Conservation (phyloP, 108 stramenopile genomes). For the Nitzschia inconspicua region DNA sequence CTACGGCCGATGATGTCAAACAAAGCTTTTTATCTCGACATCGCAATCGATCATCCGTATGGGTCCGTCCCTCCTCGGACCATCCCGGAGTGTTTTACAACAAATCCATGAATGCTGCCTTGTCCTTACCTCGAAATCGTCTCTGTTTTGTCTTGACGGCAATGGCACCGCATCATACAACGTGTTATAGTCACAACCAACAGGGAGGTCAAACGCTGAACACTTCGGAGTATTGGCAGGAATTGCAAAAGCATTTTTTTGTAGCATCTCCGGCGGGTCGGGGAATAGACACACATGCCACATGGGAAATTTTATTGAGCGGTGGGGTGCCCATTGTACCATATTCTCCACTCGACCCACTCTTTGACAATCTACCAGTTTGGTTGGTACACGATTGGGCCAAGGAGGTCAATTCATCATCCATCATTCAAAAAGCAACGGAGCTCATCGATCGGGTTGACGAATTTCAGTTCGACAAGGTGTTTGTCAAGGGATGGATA, state of each 20-base stretch:
- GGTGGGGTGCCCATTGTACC: constrained; percentile 1
- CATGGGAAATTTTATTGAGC: constrained; percentile 1
- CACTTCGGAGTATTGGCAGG: constrained; percentile 44
- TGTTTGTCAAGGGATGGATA: too few relatives aligned
- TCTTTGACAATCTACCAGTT: background rate
- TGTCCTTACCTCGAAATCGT: background rate
- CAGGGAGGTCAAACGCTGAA: too few relatives aligned
- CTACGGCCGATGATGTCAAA: background rate
- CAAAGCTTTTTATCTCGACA: background rate
- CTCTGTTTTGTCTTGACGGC: background rate
- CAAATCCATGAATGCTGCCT: background rate
- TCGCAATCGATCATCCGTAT: too few relatives aligned
- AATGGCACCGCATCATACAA: too few relatives aligned
- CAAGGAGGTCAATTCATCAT: too few relatives aligned
- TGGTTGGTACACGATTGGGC: too few relatives aligned
- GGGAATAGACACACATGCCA: constrained; percentile 6
- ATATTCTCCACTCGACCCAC: background rate
- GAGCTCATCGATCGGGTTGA: too few relatives aligned
- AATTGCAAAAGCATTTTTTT: constrained; percentile 44
- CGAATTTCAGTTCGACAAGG: too few relatives aligned
- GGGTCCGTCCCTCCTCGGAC: too few relatives aligned
- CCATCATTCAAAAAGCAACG: too few relatives aligned
- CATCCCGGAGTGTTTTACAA: background rate
- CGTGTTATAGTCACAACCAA: too few relatives aligned
- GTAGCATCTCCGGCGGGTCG: background rate